Evolutionary conservation across 768 basidiomycete species (phyloP), one percentile per base, ranked within the genome.

Genomic region (Boletus rubroflammeus): DNA sequence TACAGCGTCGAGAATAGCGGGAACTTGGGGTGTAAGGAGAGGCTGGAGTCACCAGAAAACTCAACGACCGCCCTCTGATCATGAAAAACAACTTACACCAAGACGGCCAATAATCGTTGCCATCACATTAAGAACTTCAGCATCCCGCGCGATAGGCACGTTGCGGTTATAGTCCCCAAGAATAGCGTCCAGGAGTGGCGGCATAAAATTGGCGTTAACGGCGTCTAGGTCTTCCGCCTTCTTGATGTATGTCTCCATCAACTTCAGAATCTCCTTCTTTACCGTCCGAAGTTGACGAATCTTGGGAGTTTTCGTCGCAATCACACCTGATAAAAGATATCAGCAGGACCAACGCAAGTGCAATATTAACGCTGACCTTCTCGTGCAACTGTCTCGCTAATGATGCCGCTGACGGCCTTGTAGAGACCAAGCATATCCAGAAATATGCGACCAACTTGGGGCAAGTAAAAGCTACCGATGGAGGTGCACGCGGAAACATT

Each of bases 401-500:
- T 96, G 62, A 98, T 95, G 21, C 90, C 87, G 62, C 93, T 95
- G 58, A 97, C 96, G 9, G 96, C 96, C 68, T 94, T 93, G 77
- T 99, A 99, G 51, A 99, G 76, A 15, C 95, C 96, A 39, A 99
- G 82, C 93, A 98, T 97, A 70, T 99, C 97, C 62, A 97, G 75
- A 80, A 96, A 99, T 69, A 98, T 83, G 35, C 94, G 85, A 2
- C 92, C 93, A 39, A 98, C 84, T 67, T 99, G 97, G n/a, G 96
- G 96, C 0, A 95, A 78, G 73, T 96, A 99, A 78, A 98, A 95
- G 62, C 88, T 89, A 42, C 97, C 96, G 58, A 98, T 97, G 23
- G 94, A 97, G 2, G 90, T 91, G 72, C 95, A 98, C 1, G 96
- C 95, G 6, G 97, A 90, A 14, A 98, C 95, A 69, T 99, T 99